Base-by-base conservation (phyloP, 805 yeast genomes). In the Pichia membranifaciens region DNA sequence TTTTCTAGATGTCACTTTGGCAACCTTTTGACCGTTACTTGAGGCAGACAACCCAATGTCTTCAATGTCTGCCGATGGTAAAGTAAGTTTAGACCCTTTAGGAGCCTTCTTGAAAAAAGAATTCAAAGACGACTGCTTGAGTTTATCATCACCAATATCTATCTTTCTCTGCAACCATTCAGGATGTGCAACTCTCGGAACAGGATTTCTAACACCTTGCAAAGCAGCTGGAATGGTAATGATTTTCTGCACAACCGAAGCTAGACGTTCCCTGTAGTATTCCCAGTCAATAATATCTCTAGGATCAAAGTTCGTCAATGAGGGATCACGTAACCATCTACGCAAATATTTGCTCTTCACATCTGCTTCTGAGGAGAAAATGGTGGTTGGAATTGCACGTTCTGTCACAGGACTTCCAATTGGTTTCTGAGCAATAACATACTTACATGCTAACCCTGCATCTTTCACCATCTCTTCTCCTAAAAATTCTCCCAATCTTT, bases 381-480 rank as follows among this genome's bases (percentile, higher is more conserved):
- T 89, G 0, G 96, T 93, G 5, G 95, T 96, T 0, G 99, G 99
- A 39, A 93, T 75, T 0, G 99, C 99, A 54, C 99, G 75, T 59
- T 91, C 98, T 0, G 99, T 88, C 28, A 90, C 90, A 0, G 99
- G 96, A 1, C 95, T 84, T 38, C 83, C 84, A 18, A 74, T 58
- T 1, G 99, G 99, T 54, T 78, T 80, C 41, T 80, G 78, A 51
- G 96, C 82, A 54, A 93, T 90, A 64, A 93, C 83, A 68, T 88
- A 93, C 64, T 88, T 89, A 68, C 96, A 91, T 5, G 96, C 96
- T 51, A 93, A 76, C 52, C 99, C 98, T 50, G 90, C 89, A 65
- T 89, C 98, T 58, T 88, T 90, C 3, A 89, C 95, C 96, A 91
- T 91, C 56, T 89, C 96, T 53, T 84, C 89, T 13, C 99, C 99